Evolutionary conservation across 2,329 filamentous ascomycete genomes (phyloP).

Genomic region (Cyphellophora attinorum): DNA sequence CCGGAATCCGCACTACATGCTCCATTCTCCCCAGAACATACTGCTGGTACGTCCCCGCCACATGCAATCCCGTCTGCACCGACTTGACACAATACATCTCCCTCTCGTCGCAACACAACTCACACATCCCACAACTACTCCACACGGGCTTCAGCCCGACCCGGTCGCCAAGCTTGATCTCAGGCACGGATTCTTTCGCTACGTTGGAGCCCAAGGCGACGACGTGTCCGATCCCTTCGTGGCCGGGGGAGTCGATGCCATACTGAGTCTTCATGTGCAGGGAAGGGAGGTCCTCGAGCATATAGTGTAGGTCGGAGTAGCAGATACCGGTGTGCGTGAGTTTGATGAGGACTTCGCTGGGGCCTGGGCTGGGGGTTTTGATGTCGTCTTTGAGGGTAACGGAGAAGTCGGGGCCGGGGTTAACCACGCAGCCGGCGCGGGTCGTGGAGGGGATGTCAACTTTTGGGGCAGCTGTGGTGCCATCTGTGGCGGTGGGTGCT

Average conservation of each 20-base stretch:
- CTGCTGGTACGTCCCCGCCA: constrained; percentile 32
- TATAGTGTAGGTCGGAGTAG: constrained; percentile 48
- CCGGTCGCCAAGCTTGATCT: constrained; percentile 21
- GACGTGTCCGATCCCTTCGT: constrained; percentile 36
- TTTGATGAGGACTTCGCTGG: constrained; percentile 44
- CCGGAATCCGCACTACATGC: constrained; percentile 25
- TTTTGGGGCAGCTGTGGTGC: no score
- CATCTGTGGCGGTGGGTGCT: no score
- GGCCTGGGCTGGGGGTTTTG: constrained; percentile 21
- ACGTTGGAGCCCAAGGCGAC: constrained; percentile 28
- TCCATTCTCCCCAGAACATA: constrained; percentile 26
- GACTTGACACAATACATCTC: constrained; percentile 7
- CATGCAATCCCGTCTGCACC: constrained; percentile 5
- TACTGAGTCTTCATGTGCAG: constrained; percentile 28
- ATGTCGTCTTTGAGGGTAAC: no score
- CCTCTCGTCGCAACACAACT: constrained; percentile 20
- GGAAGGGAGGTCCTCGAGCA: no score
- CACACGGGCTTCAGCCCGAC: constrained; percentile 29
- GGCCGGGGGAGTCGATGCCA: constrained; percentile 38
- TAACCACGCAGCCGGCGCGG: constrained; percentile 41
- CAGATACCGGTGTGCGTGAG: constrained; percentile 51
- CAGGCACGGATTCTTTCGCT: no score
- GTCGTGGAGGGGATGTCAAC: constrained; percentile 38
- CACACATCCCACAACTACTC: constrained; percentile 26
- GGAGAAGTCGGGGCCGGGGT: constrained; percentile 43